These are phyloP conservation scores for Nakaseomyces nivariensis DNA, from an alignment of 1,139 yeast species.

Conservation along the genomic window DNA sequence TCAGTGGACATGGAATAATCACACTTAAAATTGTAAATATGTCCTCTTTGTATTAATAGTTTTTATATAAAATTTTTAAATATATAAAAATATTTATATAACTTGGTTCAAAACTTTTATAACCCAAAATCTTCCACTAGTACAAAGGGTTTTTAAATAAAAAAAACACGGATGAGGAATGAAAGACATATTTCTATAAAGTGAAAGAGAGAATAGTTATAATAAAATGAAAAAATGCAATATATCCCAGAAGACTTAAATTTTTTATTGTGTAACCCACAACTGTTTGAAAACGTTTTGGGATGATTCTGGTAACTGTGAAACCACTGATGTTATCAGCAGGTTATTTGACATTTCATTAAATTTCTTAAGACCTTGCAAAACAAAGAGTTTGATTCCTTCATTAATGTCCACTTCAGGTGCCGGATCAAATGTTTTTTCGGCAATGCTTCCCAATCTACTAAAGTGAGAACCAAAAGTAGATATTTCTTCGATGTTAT, in stretches of 20 bases:
- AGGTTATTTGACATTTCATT: not conserved
- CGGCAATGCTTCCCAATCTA: constrained; percentile 53
- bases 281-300: not conserved
- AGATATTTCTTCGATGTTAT: constrained; percentile 33
- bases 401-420: constrained; percentile 36
- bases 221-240: not conserved
- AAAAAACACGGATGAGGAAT: not conserved
- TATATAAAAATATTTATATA: not conserved
- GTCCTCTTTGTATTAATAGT: not conserved
- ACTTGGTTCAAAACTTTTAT: not conserved
- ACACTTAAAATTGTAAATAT: not conserved
- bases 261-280: not conserved
- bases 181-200: not conserved
- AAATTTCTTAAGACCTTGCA: constrained; percentile 24
- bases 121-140: not conserved
- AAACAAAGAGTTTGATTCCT: constrained; percentile 31
- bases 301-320: not conserved
- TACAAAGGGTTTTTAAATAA: not conserved
- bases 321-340: not conserved
- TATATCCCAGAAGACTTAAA: not conserved
- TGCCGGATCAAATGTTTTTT: constrained; percentile 60
- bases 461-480: constrained; percentile 84
- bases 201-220: not conserved
- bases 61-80: not conserved
- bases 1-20: not conserved